Conservation (phyloP, 305 asterid species). For the Ilex paraguariensis region DNA sequence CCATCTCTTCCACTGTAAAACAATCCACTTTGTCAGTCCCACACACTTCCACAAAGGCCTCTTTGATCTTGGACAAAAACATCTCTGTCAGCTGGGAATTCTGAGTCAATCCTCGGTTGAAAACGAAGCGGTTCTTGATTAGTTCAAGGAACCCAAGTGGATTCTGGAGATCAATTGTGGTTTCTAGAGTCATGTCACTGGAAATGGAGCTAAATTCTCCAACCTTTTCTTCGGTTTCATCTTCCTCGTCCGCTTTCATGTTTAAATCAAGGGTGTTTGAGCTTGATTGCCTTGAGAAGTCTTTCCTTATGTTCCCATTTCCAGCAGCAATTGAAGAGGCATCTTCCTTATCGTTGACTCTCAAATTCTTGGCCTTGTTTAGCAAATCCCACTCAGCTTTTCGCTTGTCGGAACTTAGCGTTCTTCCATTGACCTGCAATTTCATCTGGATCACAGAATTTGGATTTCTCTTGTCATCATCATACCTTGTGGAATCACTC, state of each 20-base stretch:
- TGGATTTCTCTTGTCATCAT: background rate
- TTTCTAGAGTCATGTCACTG: conserved; percentile 35
- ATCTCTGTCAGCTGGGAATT: conserved; percentile 33
- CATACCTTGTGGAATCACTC: conserved; percentile 17
- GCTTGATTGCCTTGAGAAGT: conserved; percentile 23
- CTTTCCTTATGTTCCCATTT: conserved; percentile 11
- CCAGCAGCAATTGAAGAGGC: conserved; percentile 17
- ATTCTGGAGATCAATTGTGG: conserved; percentile 20
- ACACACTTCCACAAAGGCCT: conserved; percentile 21
- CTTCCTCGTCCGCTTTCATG: conserved; percentile 45
- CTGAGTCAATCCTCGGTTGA: conserved; percentile 29
- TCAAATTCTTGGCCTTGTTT: conserved; percentile 30
- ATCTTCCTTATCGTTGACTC: conserved; percentile 30
- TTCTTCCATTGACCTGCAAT: conserved; percentile 25
- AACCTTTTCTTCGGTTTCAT: conserved; percentile 15
- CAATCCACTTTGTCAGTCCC: conserved; percentile 11
- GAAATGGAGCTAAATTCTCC: conserved; percentile 33
- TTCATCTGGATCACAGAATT: conserved; percentile 43
- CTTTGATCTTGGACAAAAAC: conserved; percentile 37
- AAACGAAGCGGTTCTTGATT: conserved; percentile 43
- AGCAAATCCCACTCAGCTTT: conserved; percentile 44
- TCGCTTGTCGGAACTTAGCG: conserved; percentile 34
- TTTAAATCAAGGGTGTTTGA: conserved; percentile 60
- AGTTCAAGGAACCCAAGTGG: conserved; percentile 31
- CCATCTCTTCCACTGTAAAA: conserved; percentile 41